Evolutionary conservation across 2,329 filamentous ascomycete species (phyloP).

Genomic region (Talaromyces verruculosus): DNA sequence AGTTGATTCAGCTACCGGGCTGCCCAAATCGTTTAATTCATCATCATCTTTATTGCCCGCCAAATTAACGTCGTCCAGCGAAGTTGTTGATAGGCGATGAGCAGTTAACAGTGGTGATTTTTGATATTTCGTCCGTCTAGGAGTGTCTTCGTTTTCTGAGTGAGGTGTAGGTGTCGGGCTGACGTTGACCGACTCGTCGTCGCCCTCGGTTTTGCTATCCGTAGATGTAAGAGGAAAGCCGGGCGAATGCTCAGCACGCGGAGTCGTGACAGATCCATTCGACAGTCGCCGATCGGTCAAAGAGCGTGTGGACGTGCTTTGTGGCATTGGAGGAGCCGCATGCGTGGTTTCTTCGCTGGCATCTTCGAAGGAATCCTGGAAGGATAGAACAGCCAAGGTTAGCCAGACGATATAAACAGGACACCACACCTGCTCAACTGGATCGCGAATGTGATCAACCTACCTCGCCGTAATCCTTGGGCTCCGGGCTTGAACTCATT

Average conservation of each 20-base stretch:
- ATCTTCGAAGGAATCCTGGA: conserved; percentile 81
- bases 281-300: conserved; percentile 52
- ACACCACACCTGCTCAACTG: not conserved
- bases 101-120: conserved; percentile 56
- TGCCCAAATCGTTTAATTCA: conserved; percentile 31
- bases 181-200: conserved; percentile 28
- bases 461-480: conserved; percentile 47
- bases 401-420: conserved; percentile 1
- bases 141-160: conserved; percentile 36
- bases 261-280: conserved; percentile 40
- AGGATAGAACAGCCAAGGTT: conserved; percentile 11
- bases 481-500: conserved; percentile 42
- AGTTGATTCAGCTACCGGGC: conserved; percentile 29
- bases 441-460: conserved; percentile 21
- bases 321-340: conserved; percentile 32
- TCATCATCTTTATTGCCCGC: conserved; percentile 56
- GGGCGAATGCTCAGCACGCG: conserved; percentile 37
- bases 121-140: conserved; percentile 36
- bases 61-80: conserved; percentile 67
- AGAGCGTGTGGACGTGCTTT: conserved; percentile 60
- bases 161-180: conserved; percentile 27
- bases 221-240: conserved; percentile 29
- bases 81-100: conserved; percentile 57
- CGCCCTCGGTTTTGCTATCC: conserved; percentile 27
- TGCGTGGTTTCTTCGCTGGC: conserved; percentile 53